A percentile compares a stretch with the other conserved stretches of the same genome.
phyloP scores from a whole-genome alignment of 805 yeast species.

The Schwanniomyces pseudopolymorphus region DNA sequence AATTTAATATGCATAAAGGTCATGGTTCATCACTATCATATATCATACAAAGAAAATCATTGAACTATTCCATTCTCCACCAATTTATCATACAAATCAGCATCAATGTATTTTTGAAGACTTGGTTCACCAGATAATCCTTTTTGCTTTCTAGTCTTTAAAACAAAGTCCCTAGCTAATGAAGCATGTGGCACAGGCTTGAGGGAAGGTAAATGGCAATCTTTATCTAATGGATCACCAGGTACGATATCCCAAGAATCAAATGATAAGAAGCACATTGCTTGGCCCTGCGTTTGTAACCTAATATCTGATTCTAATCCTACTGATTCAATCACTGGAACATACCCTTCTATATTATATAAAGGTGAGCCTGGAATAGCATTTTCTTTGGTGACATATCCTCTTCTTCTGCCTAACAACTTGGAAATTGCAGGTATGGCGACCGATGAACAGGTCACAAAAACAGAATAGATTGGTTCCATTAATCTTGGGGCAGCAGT shows the following conservation, averaged over 20 bases:
- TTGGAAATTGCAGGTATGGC: constrained; percentile 49
- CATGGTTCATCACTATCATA: not conserved
- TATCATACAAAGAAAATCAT: not conserved
- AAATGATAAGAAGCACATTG: constrained; percentile 65
- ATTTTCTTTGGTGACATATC: constrained; percentile 40
- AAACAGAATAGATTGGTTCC: constrained; percentile 76
- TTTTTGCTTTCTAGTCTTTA: constrained; percentile 86
- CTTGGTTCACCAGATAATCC: constrained; percentile 77
- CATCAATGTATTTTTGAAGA: constrained; percentile 65
- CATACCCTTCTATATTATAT: constrained; percentile 54
- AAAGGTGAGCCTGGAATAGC: constrained; percentile 77
- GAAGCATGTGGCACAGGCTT: constrained; percentile 70
- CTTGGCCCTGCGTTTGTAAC: constrained; percentile 74
- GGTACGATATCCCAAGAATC: constrained; percentile 77
- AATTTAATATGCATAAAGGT: not conserved
- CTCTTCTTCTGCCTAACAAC: constrained; percentile 66
- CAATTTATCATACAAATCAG: constrained; percentile 54
- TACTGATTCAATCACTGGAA: constrained; percentile 88
- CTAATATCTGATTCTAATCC: constrained; percentile 89
- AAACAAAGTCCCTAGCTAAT: constrained; percentile 82
- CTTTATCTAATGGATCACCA: constrained; percentile 84
- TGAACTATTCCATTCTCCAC: constrained; percentile 42
- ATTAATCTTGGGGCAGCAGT: constrained; percentile 74
- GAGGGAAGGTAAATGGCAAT: constrained; percentile 62
- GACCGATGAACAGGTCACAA: constrained; percentile 52